Conservation (phyloP, 768 basidiomycete species). For the Serendipita vermifera region DNA sequence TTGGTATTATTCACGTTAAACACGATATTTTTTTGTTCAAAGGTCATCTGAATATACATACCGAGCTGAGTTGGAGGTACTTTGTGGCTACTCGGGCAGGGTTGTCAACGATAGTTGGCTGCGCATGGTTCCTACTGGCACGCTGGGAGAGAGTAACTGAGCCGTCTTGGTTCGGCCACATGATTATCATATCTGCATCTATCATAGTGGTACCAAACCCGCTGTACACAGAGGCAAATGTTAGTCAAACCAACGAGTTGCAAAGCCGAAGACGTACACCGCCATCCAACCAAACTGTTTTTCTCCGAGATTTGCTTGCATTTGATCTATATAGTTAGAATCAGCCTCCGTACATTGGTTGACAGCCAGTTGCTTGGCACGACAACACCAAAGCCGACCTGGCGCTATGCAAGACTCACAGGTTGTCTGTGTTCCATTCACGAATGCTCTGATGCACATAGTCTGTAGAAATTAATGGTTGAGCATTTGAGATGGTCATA, state of each 20-base stretch:
- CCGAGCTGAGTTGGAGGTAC: slow-evolving; percentile 26
- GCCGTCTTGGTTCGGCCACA: slow-evolving; percentile 55
- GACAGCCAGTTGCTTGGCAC: background rate
- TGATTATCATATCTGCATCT: slow-evolving; percentile 45
- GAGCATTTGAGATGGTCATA: no score
- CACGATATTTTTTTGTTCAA: no score
- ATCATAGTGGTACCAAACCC: slow-evolving; percentile 15
- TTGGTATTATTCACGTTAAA: no score
- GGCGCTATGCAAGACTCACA: background rate
- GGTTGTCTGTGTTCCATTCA: slow-evolving; percentile 1
- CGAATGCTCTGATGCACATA: slow-evolving; percentile 4
- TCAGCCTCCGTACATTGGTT: background rate
- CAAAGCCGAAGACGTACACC: background rate
- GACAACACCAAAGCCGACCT: background rate
- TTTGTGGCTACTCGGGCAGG: slow-evolving; percentile 42
- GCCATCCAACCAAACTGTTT: slow-evolving; percentile 15
- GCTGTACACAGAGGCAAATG: background rate
- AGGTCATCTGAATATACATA: slow-evolving; percentile 35
- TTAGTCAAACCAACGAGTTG: background rate
- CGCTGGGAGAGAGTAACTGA: slow-evolving; percentile 55
- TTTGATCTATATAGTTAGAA: background rate
- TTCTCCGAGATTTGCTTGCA: slow-evolving; percentile 7
- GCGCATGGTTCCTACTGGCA: slow-evolving; percentile 34
- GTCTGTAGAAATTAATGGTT: no score
- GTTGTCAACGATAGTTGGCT: slow-evolving; percentile 42